These are phyloP conservation scores for Zalaria obscura DNA, from an alignment of 2,329 filamentous ascomycete genomes.

Conservation along the genomic window DNA sequence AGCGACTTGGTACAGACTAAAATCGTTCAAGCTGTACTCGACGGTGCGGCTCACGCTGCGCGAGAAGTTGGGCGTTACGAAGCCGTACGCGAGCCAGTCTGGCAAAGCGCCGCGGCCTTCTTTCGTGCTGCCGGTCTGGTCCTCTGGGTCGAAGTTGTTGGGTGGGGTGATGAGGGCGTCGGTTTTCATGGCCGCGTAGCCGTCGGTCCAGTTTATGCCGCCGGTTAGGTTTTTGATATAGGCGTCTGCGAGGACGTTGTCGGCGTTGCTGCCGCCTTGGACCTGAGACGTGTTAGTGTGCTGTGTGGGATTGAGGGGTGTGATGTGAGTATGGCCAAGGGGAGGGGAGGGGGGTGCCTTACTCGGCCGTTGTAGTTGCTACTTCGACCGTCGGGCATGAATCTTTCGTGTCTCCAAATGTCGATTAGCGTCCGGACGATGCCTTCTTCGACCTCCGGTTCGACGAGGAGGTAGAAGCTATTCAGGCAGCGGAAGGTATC, in stretches of 20 bases:
- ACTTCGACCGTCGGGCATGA: constrained; percentile 55
- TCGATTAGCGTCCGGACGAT: constrained; percentile 54
- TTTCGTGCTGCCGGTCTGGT: constrained; percentile 46
- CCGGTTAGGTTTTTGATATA: constrained; percentile 54
- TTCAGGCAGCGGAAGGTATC: constrained; percentile 50
- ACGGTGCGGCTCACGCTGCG: constrained; percentile 51
- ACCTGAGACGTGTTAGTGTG: neutral
- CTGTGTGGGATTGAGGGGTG: too few relatives aligned
- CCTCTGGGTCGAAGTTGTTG: constrained; percentile 40
- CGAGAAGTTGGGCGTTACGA: constrained; percentile 46
- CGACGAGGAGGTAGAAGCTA: constrained; percentile 49
- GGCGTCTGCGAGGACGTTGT: constrained; percentile 59
- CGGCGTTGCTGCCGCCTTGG: constrained; percentile 56
- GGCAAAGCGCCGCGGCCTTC: constrained; percentile 55
- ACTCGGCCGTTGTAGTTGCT: constrained; percentile 52
- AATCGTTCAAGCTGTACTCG: constrained; percentile 58
- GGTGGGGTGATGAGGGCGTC: constrained; percentile 53
- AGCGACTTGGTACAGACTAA: constrained; percentile 38
- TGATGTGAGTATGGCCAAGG: too few relatives aligned
- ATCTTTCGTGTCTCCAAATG: constrained; percentile 55
- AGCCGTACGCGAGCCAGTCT: constrained; percentile 52
- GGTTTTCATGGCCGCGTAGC: constrained; percentile 47
- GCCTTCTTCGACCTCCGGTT: constrained; percentile 49
- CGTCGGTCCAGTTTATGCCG: constrained; percentile 48
- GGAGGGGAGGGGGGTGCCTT: too few relatives aligned